A percentile compares a stretch with the other conserved stretches of the same genome.
Evolutionary conservation across 345 rosid genomes (phyloP).

Genomic region (Eutrema heterophyllum): DNA sequence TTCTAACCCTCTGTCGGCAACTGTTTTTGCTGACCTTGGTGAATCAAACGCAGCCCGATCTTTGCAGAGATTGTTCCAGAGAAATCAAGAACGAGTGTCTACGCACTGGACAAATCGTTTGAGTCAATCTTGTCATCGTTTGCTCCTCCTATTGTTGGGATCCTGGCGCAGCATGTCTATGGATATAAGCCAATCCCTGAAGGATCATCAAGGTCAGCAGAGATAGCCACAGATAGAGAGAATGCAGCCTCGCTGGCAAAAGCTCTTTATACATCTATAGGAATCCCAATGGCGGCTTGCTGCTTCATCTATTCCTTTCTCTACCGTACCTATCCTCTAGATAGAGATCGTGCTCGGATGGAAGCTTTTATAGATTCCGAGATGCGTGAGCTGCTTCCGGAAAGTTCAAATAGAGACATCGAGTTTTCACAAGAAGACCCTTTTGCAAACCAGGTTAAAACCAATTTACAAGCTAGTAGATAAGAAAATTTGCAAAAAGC

Average conservation of each 20-base stretch:
- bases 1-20: background rate
- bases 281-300: constrained; percentile 73
- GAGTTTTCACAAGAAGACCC: constrained; percentile 14
- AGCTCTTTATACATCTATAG: constrained; percentile 73
- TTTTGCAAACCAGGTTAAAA: background rate
- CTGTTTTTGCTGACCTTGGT: constrained; percentile 5
- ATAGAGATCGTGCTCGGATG: constrained; percentile 76
- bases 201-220: constrained; percentile 41
- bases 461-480: constrained; percentile 1
- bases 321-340: constrained; percentile 70
- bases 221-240: constrained; percentile 57
- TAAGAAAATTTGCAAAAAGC: background rate
- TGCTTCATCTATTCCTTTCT: constrained; percentile 74
- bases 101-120: constrained; percentile 74
- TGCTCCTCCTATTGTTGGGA: constrained; percentile 84
- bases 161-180: constrained; percentile 72
- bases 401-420: constrained; percentile 14
- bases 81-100: constrained; percentile 73
- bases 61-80: constrained; percentile 92
- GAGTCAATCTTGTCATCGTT: constrained; percentile 79
- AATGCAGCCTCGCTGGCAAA: constrained; percentile 76
- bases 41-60: constrained; percentile 55
- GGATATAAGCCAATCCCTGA: constrained; percentile 66
- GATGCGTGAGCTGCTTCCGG: constrained; percentile 51
- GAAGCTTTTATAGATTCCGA: constrained; percentile 66